Base-by-base conservation (phyloP, 192 early-diverging fungal species). In the Coemansia sp. region DNA sequence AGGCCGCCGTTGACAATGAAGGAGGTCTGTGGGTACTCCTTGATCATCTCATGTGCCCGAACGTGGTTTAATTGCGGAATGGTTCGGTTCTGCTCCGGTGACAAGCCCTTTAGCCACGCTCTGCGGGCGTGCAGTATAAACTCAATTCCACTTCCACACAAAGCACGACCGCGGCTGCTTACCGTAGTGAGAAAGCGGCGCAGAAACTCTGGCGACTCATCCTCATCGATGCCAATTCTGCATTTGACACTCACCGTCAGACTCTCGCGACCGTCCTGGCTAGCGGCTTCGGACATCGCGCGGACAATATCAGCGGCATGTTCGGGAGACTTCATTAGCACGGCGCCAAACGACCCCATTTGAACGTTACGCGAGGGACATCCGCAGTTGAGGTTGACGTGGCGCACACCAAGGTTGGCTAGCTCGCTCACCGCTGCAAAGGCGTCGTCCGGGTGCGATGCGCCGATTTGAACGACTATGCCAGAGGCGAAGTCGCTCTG, bases 291-390 rank as follows among this genome's bases (percentile, higher is more conserved):
- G 0, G 66, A 36, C 83, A 92, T 88, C 9, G 82, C 86, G 5
- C 69, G 67, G 20, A 89, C 81, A 3, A 90, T 87, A 13, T 79
- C 69, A 7, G 86, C 87, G 0, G 88, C 84, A 9, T 57, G 28
- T 1, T 73, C 73, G 0, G 90, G 90, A 8, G 80, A 81, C 48
- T 87, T 88, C 90, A 92, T 92, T 24, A 92, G 67, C 10, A 88
- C 76, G 0, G 88, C 90, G 26, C 90, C 90, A 74, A 89, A 92
- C 14, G 82, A 61, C 4, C 83, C 70, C 73, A 85, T 84, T 43
- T 89, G 87, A 6, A 92, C 90, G 62, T 85, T 79, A 34, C 81
- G 78, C 66, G 89, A 90, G 0, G 90, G 90, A 51, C 90, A 92
- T 0, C 90, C 90, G 35, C 86, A 83, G 70, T 92, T 92, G 13